Conservation (phyloP, 1,139 yeast species). For the Blastobotrys illinoisensis region DNA sequence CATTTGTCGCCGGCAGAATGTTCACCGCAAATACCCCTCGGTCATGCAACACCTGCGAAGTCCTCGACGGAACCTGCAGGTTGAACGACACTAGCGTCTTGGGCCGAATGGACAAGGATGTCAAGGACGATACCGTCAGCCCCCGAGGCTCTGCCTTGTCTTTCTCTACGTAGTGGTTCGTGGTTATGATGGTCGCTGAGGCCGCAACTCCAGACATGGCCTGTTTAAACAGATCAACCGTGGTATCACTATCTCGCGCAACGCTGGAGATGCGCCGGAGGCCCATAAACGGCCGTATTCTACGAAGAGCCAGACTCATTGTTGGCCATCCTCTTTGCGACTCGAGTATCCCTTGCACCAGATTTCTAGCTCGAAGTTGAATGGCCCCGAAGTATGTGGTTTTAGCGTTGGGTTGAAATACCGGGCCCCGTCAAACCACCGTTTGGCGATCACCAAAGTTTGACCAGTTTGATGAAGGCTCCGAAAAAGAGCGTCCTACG, state of each 20-base stretch:
- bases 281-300: neutral
- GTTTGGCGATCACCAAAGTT: neutral
- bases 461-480: neutral
- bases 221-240: slow-evolving; percentile 9
- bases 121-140: slow-evolving; percentile 74
- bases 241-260: neutral
- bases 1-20: slow-evolving; percentile 53
- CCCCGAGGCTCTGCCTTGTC: slow-evolving; percentile 40
- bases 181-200: slow-evolving; percentile 26
- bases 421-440: neutral
- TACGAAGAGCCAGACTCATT: neutral
- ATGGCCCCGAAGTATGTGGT: too few relatives aligned
- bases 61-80: slow-evolving; percentile 74
- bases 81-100: slow-evolving; percentile 73
- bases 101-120: slow-evolving; percentile 71
- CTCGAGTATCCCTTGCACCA: neutral
- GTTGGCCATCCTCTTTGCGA: neutral
- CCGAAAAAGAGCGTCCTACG: slow-evolving; percentile 1
- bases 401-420: neutral
- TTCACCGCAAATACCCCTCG: slow-evolving; percentile 64
- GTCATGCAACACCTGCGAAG: slow-evolving; percentile 58
- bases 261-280: neutral
- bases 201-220: slow-evolving; percentile 26
- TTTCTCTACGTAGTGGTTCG: slow-evolving; percentile 14
- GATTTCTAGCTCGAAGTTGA: too few relatives aligned